phyloP scores from a whole-genome alignment of 2,329 filamentous ascomycete genomes.

The Neonectria faginata region DNA sequence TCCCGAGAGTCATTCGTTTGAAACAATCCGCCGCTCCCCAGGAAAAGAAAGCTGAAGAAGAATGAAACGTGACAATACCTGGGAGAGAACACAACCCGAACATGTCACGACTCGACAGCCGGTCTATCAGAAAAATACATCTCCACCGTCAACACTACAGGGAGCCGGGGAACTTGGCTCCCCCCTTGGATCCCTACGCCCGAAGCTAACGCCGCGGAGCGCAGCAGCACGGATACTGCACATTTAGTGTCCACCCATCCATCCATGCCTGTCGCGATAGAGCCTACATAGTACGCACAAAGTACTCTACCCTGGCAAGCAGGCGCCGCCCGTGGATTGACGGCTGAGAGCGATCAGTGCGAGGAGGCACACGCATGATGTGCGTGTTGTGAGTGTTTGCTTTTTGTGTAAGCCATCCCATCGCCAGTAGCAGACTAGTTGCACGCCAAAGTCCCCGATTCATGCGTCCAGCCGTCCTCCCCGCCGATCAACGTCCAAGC shows the following conservation, averaged over 20 bases:
- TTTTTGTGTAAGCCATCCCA: too few species aligned
- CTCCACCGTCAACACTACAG: not conserved
- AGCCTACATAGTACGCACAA: not conserved
- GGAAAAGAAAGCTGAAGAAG: too few species aligned
- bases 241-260: too few species aligned
- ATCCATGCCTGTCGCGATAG: not conserved
- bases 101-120: not conserved
- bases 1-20: slow-evolving; percentile 28
- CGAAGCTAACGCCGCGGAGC: not conserved
- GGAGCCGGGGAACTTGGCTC: not conserved
- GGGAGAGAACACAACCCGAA: not conserved
- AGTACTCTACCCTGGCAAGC: not conserved
- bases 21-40: slow-evolving; percentile 9
- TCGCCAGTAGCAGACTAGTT: not conserved
- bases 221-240: not conserved
- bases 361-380: too few species aligned
- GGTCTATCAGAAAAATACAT: not conserved
- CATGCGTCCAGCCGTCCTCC: not conserved
- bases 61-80: not conserved
- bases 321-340: not conserved
- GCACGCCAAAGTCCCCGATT: not conserved
- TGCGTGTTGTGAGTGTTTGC: too few species aligned
- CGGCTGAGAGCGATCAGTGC: not conserved
- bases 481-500: not conserved
- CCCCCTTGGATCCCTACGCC: slow-evolving; percentile 13